Conservation (phyloP, 805 yeast species). For the Ascoidea rubescens region DNA sequence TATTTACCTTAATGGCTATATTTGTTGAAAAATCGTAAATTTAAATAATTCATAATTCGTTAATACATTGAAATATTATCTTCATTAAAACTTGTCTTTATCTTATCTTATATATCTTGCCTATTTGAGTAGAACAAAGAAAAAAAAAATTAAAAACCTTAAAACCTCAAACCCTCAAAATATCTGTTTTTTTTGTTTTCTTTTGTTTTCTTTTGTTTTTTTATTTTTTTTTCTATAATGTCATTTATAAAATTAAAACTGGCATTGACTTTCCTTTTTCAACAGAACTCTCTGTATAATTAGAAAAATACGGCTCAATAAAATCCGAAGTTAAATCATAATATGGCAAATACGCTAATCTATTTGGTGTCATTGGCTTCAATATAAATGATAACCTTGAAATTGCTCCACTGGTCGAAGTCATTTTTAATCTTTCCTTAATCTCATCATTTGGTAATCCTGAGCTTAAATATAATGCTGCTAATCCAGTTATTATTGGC, state of each 20-base stretch:
- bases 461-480: slow-evolving; percentile 36
- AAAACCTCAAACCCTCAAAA: no score
- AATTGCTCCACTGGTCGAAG: slow-evolving; percentile 34
- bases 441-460: slow-evolving; percentile 33
- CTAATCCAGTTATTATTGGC: slow-evolving; percentile 59
- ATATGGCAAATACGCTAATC: slow-evolving; percentile 22
- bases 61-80: no score
- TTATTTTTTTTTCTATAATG: background rate
- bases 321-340: background rate
- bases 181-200: background rate
- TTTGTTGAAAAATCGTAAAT: slow-evolving; percentile 33
- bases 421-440: slow-evolving; percentile 25
- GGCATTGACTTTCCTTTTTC: background rate
- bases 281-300: background rate
- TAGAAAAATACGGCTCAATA: background rate
- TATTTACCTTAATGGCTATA: slow-evolving; percentile 91
- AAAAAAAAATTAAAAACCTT: no score
- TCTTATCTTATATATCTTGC: no score
- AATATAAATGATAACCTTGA: slow-evolving; percentile 28
- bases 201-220: no score
- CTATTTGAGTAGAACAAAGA: no score
- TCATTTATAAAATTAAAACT: no score
- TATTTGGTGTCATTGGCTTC: slow-evolving; percentile 47
- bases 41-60: background rate
- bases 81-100: no score